Percentiles rank a stretch among this genome's conserved stretches.
phyloP scores from a whole-genome alignment of 768 basidiomycete genomes.

The Lactarius trivialis region DNA sequence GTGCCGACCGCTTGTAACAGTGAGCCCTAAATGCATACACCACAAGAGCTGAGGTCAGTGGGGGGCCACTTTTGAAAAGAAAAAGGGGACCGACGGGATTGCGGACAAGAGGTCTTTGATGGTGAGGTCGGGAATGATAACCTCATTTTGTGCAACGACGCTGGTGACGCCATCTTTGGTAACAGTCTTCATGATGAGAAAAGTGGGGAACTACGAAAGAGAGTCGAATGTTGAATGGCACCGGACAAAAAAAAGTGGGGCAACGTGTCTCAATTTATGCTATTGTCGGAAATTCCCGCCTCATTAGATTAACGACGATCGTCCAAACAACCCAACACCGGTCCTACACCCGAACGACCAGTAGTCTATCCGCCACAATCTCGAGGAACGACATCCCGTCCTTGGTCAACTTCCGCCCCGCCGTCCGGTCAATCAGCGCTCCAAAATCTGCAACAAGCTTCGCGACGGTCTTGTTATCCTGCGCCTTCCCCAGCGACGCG shows the following conservation, averaged over 20 bases:
- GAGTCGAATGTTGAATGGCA: not conserved
- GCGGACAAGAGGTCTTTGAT: slow-evolving; percentile 80
- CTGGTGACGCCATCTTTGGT: slow-evolving; percentile 17
- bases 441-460: slow-evolving; percentile 65
- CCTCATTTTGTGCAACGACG: slow-evolving; percentile 48
- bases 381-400: slow-evolving; percentile 67
- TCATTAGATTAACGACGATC: slow-evolving; percentile 1
- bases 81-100: slow-evolving; percentile 61
- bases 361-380: slow-evolving; percentile 49
- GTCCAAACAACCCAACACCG: slow-evolving; percentile 12
- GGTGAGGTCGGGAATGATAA: slow-evolving; percentile 73
- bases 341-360: slow-evolving; percentile 30
- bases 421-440: slow-evolving; percentile 58
- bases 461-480: slow-evolving; percentile 52
- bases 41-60: slow-evolving; percentile 1
- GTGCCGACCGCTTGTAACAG: slow-evolving; percentile 86
- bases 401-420: slow-evolving; percentile 69
- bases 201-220: not conserved
- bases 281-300: not conserved
- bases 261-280: slow-evolving; percentile 1
- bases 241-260: not conserved
- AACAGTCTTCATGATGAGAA: slow-evolving; percentile 21
- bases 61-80: not conserved
- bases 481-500: slow-evolving; percentile 45
- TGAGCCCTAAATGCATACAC: slow-evolving; percentile 45